phyloP scores from a whole-genome alignment of 495 filamentous ascomycete species.

The Penicillium ochrochloron region DNA sequence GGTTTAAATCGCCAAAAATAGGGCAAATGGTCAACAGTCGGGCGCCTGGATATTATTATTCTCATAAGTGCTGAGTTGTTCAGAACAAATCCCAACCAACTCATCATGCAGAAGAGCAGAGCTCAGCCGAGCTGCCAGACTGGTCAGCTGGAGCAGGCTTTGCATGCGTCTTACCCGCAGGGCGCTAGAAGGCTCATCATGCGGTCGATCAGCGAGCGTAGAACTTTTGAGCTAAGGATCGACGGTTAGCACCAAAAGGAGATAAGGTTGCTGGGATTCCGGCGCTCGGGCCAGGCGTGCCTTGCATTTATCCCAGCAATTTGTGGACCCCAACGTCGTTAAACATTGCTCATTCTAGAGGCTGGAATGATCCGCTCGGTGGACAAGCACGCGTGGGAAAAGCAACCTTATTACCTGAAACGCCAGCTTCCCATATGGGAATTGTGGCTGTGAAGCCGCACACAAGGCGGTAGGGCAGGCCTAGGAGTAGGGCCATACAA shows the following conservation, averaged over 20 bases:
- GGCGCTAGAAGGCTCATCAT: constrained; percentile 1
- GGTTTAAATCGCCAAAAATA: constrained; percentile 7
- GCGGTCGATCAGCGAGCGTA: background rate
- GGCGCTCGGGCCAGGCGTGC: constrained; percentile 38
- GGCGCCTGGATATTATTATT: background rate
- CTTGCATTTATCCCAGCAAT: constrained; percentile 36
- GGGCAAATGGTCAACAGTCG: background rate
- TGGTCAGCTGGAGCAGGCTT: background rate
- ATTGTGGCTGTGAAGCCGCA: constrained; percentile 22
- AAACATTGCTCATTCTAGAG: constrained; percentile 31
- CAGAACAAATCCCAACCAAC: background rate
- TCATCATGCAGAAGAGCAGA: background rate
- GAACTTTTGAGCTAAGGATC: constrained; percentile 1
- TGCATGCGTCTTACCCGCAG: background rate
- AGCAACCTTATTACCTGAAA: constrained; percentile 37
- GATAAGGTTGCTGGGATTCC: constrained; percentile 42
- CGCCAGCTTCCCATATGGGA: constrained; percentile 30
- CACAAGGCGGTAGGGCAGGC: background rate
- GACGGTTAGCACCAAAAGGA: constrained; percentile 18
- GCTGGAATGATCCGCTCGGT: constrained; percentile 19
- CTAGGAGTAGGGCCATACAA: background rate
- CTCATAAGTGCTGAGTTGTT: background rate
- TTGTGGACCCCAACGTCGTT: constrained; percentile 30
- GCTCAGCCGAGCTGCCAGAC: background rate
- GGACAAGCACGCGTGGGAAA: constrained; percentile 30